A percentile compares a stretch with the other conserved stretches of the same genome.
phyloP scores from a whole-genome alignment of 352 stramenopile species.

The Globisporangium yorkense region DNA sequence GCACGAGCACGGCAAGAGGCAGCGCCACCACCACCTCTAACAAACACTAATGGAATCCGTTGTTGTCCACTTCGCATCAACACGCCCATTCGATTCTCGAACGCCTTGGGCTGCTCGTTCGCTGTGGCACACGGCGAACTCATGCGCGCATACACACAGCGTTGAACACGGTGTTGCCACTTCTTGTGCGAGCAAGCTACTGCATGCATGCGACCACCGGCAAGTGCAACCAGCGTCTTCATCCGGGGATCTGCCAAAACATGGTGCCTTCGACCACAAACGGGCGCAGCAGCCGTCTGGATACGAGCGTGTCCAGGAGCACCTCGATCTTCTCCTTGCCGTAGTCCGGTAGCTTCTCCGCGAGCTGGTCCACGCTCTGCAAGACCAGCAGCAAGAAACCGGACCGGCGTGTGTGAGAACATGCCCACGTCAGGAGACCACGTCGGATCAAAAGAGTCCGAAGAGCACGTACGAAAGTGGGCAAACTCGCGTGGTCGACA shows the following conservation, averaged over 20 bases:
- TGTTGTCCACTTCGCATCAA: background rate
- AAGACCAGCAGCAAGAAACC: background rate
- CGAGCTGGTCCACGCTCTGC: constrained; percentile 68
- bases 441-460: constrained; percentile 2
- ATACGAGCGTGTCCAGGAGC: constrained; percentile 73
- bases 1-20: background rate
- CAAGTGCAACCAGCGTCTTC: background rate
- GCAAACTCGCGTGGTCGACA: constrained; percentile 28
- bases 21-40: constrained; percentile 1
- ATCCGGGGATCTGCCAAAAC: constrained; percentile 73
- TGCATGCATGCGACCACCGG: too few species aligned
- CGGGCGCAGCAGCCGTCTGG: constrained; percentile 58
- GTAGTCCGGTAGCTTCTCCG: constrained; percentile 60
- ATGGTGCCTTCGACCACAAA: constrained; percentile 84
- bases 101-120: too few species aligned
- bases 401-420: constrained; percentile 2
- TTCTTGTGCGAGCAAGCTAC: too few species aligned
- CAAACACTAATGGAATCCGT: constrained; percentile 5
- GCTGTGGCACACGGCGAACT: too few species aligned
- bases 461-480: constrained; percentile 47
- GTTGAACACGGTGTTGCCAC: too few species aligned
- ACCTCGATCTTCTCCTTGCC: constrained; percentile 71
- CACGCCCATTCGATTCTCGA: background rate
- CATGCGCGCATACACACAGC: too few species aligned
- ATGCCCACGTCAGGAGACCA: constrained; percentile 4